A percentile compares a stretch with the other conserved stretches of the same genome.
Evolutionary conservation across 192 early-diverging fungal genomes (phyloP).

Genomic region (Coemansia sp.): DNA sequence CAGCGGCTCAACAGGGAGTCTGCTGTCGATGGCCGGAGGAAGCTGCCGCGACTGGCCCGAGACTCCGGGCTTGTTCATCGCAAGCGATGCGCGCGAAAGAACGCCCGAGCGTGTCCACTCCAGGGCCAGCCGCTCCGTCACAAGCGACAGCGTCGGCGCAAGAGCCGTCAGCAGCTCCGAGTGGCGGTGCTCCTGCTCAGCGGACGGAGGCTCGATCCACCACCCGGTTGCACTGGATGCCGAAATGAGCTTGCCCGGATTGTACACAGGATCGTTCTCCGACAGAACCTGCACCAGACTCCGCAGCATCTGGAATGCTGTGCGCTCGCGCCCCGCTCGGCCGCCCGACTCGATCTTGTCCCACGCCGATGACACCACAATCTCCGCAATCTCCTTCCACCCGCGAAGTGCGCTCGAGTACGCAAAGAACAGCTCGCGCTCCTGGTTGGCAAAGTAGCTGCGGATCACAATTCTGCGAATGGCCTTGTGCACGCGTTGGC

Average conservation of each 20-base stretch:
- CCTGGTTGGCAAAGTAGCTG: slow-evolving; percentile 73
- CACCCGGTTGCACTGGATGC: slow-evolving; percentile 6
- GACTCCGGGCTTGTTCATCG: slow-evolving; percentile 34
- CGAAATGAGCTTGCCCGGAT: not conserved
- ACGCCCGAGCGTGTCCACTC: slow-evolving; percentile 49
- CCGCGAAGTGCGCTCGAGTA: slow-evolving; percentile 68
- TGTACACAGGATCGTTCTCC: slow-evolving; percentile 31
- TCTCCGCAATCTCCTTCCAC: slow-evolving; percentile 82
- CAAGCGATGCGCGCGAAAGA: slow-evolving; percentile 30
- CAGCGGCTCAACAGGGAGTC: slow-evolving; percentile 58
- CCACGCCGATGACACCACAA: slow-evolving; percentile 60
- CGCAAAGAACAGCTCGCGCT: slow-evolving; percentile 67
- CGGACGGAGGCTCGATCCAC: slow-evolving; percentile 27
- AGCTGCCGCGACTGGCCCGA: slow-evolving; percentile 45
- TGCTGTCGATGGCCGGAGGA: slow-evolving; percentile 51
- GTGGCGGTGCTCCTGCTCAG: slow-evolving; percentile 38
- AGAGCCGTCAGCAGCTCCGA: slow-evolving; percentile 41
- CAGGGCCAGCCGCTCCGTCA: slow-evolving; percentile 32
- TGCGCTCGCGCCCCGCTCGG: slow-evolving; percentile 58
- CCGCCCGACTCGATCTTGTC: slow-evolving; percentile 64
- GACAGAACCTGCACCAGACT: slow-evolving; percentile 59
- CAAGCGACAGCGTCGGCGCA: slow-evolving; percentile 39
- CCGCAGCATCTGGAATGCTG: slow-evolving; percentile 63
- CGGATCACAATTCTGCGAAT: slow-evolving; percentile 63
- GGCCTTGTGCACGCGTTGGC: slow-evolving; percentile 54